Evolutionary conservation across 176 grass and related monocot species (phyloP), one percentile per base, ranked within the genome.

Genomic region (Alopecurus myosuroides): DNA sequence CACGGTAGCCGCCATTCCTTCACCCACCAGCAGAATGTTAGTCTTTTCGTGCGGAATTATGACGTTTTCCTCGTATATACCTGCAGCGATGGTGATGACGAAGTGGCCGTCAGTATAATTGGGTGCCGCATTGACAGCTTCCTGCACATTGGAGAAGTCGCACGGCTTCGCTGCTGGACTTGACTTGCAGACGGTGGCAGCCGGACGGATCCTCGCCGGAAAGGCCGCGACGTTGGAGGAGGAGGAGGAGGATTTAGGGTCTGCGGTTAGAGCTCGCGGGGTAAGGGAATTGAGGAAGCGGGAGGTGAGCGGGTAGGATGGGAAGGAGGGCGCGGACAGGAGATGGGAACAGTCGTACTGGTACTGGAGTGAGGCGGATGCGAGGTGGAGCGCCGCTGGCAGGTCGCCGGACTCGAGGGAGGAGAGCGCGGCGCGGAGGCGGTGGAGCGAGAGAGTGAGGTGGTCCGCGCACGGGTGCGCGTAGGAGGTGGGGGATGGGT

Each of bases 311-410:
- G 6, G 0, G 31, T 88, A 61, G 40, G 86, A 92, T 40, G 67
- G 67, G 86, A 83, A 77, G 6, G 83, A n/a, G 9, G 83, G 87
- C 37, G 82, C 56, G 20, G 82, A 88, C 6, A 92, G 82, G 85
- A 85, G 86, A 72, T 92, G 83, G 69, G 78, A 90, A 73, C 93
- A 95, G 77, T 92, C 90, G 55, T 95, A 90, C 74, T 95, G 93
- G 85, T 61, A 92, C 85, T 92, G 93, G 52, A 95, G 84, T 37
- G 81, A 84, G 39, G 88, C 90, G 39, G 92, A 82, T 36, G 86
- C 75, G 66, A 93, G 86, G 81, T 82, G 87, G 73, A 90, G 90
- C 65, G 92, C 68, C 22, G 80, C 77, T 9, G 93, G 90, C 12
- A 78, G 62, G 61, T 90, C 80, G 53, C 79, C 85, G 51, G 86